Evolutionary conservation across 2,329 filamentous ascomycete species (phyloP), one percentile per base, ranked within the genome.

Genomic region (Exutisphaerella laricina): DNA sequence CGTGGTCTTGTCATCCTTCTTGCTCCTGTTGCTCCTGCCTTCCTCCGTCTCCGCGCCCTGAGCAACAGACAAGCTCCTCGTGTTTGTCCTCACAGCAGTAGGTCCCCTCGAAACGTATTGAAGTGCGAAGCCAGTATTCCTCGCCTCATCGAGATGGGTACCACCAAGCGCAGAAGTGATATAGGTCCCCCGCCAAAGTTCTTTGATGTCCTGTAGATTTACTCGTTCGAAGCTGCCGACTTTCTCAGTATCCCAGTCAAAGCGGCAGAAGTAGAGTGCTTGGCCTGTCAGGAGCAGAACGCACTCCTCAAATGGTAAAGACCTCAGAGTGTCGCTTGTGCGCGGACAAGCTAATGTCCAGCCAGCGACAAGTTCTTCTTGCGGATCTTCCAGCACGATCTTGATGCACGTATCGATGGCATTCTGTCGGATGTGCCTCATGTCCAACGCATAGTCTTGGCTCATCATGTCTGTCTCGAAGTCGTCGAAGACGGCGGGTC

Each of bases 221-320:
- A 96, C 80, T 5, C 89, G 77, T 66, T 97, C 89, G 63, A 96
- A 97, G 0, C 85, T 88, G 9, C 84, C 83, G 1, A 98, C 86
- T 62, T 97, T 97, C 67, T 97, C 92, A 5, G 88, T 82, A 50
- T 85, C 85, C 88, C 90, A 97, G 65, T 97, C 88, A 56, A 97
- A 89, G 10, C 86, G 80, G 63, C 89, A 96, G 48, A 87, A 80
- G 61, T 97, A 97, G 2, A 97, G 64, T 0, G 88, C 90, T 0
- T 75, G 74, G 51, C 94, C 84, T 0, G 92, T 97, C 22, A 98
- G 71, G 0, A 98, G 72, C 1, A 98, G 72, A 1, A 98, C 85
- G 0, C 84, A 84, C 60, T 98, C 90, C 57, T 94, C 88, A 53
- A 97, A 85, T 0, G 88, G 84, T 26, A 82, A 72, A 0, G 73